Percentiles rank a stretch among this genome's conserved stretches.
Conservation (phyloP, 768 basidiomycete species). For the Pisolithus microcarpus region DNA sequence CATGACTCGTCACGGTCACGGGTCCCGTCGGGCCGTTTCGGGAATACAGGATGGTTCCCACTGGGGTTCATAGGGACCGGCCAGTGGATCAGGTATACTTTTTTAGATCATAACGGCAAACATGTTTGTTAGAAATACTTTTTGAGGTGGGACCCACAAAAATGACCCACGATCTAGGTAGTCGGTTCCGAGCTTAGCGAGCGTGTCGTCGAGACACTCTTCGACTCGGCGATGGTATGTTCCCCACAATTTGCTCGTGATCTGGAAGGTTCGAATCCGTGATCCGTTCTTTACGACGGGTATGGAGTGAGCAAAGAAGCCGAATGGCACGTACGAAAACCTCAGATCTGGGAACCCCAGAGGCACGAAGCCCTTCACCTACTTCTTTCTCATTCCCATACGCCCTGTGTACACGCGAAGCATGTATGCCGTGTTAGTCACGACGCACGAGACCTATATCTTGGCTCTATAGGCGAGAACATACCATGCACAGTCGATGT, state of each 20-base stretch:
- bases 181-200: slow-evolving; percentile 72
- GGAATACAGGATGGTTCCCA: slow-evolving; percentile 55
- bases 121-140: background rate
- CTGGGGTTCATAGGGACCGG: slow-evolving; percentile 68
- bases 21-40: slow-evolving; percentile 52
- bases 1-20: slow-evolving; percentile 64
- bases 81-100: slow-evolving; percentile 73
- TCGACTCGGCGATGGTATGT: slow-evolving; percentile 68
- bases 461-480: slow-evolving; percentile 2
- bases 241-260: slow-evolving; percentile 66
- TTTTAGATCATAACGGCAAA: background rate
- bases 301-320: background rate
- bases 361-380: slow-evolving; percentile 69
- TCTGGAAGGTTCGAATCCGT: slow-evolving; percentile 30
- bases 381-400: slow-evolving; percentile 80
- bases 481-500: slow-evolving; percentile 63
- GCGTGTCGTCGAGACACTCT: slow-evolving; percentile 65
- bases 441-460: background rate
- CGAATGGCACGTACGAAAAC: slow-evolving; percentile 44
- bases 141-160: no score
- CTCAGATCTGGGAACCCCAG: slow-evolving; percentile 71
- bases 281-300: background rate
- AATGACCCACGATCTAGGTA: slow-evolving; percentile 66
- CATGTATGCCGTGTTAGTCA: slow-evolving; percentile 12
- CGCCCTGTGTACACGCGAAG: slow-evolving; percentile 34